Conservation (phyloP, 2,329 filamentous ascomycete species). For the Aspergillus proliferans region DNA sequence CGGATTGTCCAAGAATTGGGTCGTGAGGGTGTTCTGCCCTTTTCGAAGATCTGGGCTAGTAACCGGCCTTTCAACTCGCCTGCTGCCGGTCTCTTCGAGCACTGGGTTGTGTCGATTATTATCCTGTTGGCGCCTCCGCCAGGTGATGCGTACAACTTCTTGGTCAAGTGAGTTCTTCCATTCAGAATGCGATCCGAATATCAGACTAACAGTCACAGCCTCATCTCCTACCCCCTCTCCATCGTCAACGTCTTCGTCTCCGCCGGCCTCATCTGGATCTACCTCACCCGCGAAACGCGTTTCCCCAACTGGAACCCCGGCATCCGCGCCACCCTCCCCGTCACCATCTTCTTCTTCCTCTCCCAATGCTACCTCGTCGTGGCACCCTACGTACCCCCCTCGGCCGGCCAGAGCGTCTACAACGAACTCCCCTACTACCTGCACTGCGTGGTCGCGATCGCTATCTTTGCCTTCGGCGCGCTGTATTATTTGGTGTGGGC, state of each 20-base stretch:
- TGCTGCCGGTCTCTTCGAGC: slow-evolving; percentile 52
- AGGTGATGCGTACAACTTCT: slow-evolving; percentile 63
- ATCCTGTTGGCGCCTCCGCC: slow-evolving; percentile 61
- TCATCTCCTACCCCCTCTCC: slow-evolving; percentile 37
- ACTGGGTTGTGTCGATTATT: slow-evolving; percentile 60
- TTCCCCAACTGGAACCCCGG: slow-evolving; percentile 45
- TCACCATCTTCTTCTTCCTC: slow-evolving; percentile 48
- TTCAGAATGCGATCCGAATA: neutral
- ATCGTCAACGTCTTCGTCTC: slow-evolving; percentile 49
- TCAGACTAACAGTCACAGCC: slow-evolving; percentile 13
- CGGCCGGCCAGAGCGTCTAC: slow-evolving; percentile 45
- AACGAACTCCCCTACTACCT: slow-evolving; percentile 48
- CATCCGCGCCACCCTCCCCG: slow-evolving; percentile 45
- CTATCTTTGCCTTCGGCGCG: slow-evolving; percentile 44
- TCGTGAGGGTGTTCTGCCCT: slow-evolving; percentile 63
- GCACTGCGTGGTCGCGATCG: slow-evolving; percentile 49
- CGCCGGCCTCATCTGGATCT: slow-evolving; percentile 44
- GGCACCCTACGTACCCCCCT: slow-evolving; percentile 48
- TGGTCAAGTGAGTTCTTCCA: slow-evolving; percentile 32
- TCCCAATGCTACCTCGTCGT: slow-evolving; percentile 49
- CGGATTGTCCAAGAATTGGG: slow-evolving; percentile 53
- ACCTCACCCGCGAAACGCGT: slow-evolving; percentile 29
- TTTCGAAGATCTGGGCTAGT: slow-evolving; percentile 61
- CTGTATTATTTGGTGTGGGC: slow-evolving; percentile 50
- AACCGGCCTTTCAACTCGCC: slow-evolving; percentile 63